A percentile compares a stretch with the other conserved stretches of the same genome.
phyloP scores from a whole-genome alignment of 352 stramenopile species.

The Globisporangium nagaii region DNA sequence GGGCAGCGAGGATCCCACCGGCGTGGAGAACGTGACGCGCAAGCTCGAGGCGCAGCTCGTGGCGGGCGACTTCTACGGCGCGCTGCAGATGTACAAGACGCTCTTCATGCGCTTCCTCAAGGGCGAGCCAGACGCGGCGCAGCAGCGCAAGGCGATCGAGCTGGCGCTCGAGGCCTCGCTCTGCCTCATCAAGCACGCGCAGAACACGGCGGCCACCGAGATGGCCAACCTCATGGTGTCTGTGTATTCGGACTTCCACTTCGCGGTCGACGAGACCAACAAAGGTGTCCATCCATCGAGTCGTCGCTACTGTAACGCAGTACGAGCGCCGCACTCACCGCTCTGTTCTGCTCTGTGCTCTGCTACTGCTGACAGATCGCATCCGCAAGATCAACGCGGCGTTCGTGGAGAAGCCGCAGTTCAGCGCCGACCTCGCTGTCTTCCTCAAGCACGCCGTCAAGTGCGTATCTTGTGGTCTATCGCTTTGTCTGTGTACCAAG shows the following conservation, averaged over 20 bases:
- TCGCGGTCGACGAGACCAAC: slow-evolving; percentile 58
- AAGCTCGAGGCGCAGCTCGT: slow-evolving; percentile 72
- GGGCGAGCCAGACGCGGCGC: slow-evolving; percentile 42
- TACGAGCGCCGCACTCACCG: too few species aligned
- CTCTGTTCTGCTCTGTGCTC: too few species aligned
- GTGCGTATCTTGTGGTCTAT: slow-evolving; percentile 19
- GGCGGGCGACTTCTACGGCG: slow-evolving; percentile 81
- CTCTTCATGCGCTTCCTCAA: slow-evolving; percentile 85
- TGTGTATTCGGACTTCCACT: slow-evolving; percentile 66
- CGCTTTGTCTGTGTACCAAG: background rate
- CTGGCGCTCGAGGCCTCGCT: slow-evolving; percentile 64
- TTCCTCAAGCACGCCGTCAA: slow-evolving; percentile 83
- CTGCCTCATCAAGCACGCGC: slow-evolving; percentile 60
- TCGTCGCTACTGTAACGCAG: too few species aligned
- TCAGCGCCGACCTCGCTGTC: slow-evolving; percentile 54
- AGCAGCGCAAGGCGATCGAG: slow-evolving; percentile 59
- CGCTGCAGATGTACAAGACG: slow-evolving; percentile 90
- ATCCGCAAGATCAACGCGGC: slow-evolving; percentile 58
- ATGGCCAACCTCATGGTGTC: slow-evolving; percentile 78
- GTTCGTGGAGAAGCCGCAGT: slow-evolving; percentile 63
- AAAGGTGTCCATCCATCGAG: slow-evolving; percentile 45
- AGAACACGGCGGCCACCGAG: slow-evolving; percentile 72
- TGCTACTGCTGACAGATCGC: slow-evolving; percentile 16
- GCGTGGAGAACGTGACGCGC: slow-evolving; percentile 70
- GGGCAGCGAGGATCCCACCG: slow-evolving; percentile 28